These are phyloP conservation scores for Moesziomyces aphidis DNA, from an alignment of 1,284 basidiomycete genomes.

Conservation along the genomic window DNA sequence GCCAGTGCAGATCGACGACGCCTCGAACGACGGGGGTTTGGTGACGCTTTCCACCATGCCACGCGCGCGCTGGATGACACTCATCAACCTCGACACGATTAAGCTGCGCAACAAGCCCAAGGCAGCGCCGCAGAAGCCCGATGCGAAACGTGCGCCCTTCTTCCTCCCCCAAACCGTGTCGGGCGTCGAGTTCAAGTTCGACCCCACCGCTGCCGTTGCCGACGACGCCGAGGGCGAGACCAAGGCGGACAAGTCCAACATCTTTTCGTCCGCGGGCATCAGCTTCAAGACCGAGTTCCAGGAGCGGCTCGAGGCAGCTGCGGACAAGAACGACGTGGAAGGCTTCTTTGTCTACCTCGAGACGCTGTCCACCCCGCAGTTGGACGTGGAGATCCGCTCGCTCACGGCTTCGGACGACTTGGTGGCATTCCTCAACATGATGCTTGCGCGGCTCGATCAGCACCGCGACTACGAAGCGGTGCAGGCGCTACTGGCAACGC, in stretches of 20 bases:
- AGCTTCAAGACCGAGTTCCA: constrained; percentile 56
- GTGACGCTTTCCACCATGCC: constrained; percentile 92
- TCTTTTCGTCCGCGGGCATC: constrained; percentile 37
- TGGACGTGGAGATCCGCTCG: constrained; percentile 90
- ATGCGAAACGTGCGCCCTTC: constrained; percentile 85
- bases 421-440: constrained; percentile 78
- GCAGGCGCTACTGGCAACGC: constrained; percentile 86
- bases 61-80: constrained; percentile 92
- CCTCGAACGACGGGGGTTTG: constrained; percentile 32
- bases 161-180: constrained; percentile 76
- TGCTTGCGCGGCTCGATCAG: constrained; percentile 79
- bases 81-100: constrained; percentile 95
- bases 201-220: constrained; percentile 17
- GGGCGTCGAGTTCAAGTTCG: constrained; percentile 44
- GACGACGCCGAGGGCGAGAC: background rate
- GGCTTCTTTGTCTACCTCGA: constrained; percentile 86
- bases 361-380: constrained; percentile 85
- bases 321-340: constrained; percentile 38
- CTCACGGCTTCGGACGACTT: constrained; percentile 76
- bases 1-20: constrained; percentile 71
- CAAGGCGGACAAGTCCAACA: constrained; percentile 22
- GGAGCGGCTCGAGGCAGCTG: constrained; percentile 44
- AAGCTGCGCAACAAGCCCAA: constrained; percentile 92
- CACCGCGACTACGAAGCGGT: constrained; percentile 95
- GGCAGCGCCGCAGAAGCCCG: constrained; percentile 92